A percentile compares a stretch with the other conserved stretches of the same genome.
These are phyloP conservation scores for Trichoderma harzianum DNA, from an alignment of 2,329 filamentous ascomycete species.

Conservation along the genomic window DNA sequence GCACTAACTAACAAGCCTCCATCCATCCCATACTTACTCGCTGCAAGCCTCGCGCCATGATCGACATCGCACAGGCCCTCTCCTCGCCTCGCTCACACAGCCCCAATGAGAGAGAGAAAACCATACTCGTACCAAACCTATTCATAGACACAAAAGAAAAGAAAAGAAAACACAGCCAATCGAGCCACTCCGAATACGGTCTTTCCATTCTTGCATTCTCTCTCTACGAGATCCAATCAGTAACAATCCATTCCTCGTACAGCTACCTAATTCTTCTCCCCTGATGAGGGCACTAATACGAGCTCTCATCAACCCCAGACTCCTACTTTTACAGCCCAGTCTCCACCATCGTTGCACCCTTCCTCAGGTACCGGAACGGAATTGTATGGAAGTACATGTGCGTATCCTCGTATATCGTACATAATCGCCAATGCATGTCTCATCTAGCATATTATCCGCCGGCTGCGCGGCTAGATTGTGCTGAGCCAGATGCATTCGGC, in stretches of 20 bases:
- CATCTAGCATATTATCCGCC: not conserved
- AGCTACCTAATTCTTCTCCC: not conserved
- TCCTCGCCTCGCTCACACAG: not conserved
- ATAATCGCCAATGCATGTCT: conserved; percentile 4
- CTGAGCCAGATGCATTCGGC: not conserved
- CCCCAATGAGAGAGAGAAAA: not conserved
- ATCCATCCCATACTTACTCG: not conserved
- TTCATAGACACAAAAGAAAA: not conserved
- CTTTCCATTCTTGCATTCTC: not conserved
- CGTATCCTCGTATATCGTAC: not conserved
- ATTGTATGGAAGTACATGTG: not conserved
- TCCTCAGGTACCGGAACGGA: not conserved
- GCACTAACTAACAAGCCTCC: not conserved
- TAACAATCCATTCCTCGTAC: not conserved
- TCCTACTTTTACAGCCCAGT: not conserved
- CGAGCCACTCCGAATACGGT: not conserved
- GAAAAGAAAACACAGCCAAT: not conserved
- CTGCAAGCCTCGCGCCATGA: not conserved
- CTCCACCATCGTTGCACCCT: not conserved
- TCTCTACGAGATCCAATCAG: not conserved
- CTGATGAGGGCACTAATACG: not conserved
- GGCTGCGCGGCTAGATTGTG: not conserved
- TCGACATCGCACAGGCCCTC: not conserved
- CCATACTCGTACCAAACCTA: not conserved
- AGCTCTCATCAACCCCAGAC: not conserved